Percentiles rank a stretch among this genome's conserved stretches.
These are phyloP conservation scores for Chaetomiaceae sp. DNA, from an alignment of 2,329 filamentous ascomycete genomes.

Conservation along the genomic window DNA sequence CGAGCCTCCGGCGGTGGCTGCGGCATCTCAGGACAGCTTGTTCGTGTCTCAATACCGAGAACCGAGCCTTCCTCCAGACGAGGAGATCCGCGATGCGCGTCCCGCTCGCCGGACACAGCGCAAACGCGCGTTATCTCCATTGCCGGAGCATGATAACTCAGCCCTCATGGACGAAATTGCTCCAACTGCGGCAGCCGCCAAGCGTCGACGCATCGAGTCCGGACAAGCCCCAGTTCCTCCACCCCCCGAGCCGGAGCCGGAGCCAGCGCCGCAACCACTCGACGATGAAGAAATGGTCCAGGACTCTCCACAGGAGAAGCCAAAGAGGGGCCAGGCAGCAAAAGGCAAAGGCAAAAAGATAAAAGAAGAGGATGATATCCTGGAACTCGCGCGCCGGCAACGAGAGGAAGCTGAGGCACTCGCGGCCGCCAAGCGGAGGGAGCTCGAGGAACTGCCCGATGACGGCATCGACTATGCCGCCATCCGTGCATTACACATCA, in stretches of 20 bases:
- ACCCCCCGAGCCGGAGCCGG: conserved; percentile 26
- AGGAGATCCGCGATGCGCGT: conserved; percentile 1
- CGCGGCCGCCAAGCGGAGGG: conserved; percentile 50
- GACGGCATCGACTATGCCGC: conserved; percentile 66
- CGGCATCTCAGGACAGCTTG: conserved; percentile 40
- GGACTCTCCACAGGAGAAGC: conserved; percentile 22
- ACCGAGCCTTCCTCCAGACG: conserved; percentile 13
- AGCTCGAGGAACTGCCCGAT: conserved; percentile 49
- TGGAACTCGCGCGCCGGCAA: conserved; percentile 59
- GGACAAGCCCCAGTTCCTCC: conserved; percentile 44
- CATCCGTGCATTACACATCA: conserved; percentile 68
- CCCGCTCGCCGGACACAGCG: conserved; percentile 29
- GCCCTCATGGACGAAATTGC: conserved; percentile 69
- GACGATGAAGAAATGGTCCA: conserved; percentile 23
- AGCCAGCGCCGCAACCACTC: conserved; percentile 23
- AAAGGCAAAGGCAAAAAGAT: conserved; percentile 44
- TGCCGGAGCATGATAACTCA: conserved; percentile 38
- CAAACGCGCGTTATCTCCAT: conserved; percentile 44
- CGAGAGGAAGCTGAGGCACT: conserved; percentile 64
- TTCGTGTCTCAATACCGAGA: conserved; percentile 53
- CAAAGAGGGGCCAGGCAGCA: conserved; percentile 25
- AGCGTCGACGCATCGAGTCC: conserved; percentile 66
- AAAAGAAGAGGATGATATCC: conserved; percentile 60
- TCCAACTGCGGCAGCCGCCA: conserved; percentile 71
- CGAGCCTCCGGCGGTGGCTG: conserved; percentile 1